Conservation (phyloP, 2,329 filamentous ascomycete species). For the Colletotrichum salicis region DNA sequence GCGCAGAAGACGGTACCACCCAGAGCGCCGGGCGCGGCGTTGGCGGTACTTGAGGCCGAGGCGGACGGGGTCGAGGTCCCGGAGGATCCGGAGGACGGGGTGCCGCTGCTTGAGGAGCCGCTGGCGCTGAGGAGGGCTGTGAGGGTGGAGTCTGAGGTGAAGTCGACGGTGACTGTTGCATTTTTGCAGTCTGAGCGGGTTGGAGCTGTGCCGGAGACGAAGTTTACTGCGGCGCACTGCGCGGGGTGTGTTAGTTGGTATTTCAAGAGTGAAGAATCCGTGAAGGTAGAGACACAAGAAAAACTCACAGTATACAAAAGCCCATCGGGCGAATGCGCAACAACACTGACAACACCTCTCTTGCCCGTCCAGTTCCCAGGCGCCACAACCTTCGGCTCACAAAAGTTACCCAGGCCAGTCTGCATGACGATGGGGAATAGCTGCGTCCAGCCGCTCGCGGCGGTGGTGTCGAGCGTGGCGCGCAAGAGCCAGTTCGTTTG, state of each 20-base stretch:
- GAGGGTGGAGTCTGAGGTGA: slow-evolving; percentile 47
- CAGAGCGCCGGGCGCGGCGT: slow-evolving; percentile 5
- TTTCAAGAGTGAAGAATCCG: too few species aligned
- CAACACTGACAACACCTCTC: slow-evolving; percentile 65
- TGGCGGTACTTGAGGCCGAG: slow-evolving; percentile 1
- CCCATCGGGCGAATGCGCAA: slow-evolving; percentile 64
- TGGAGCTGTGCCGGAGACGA: slow-evolving; percentile 56
- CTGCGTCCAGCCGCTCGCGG: slow-evolving; percentile 63
- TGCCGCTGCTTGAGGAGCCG: neutral
- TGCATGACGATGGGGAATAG: slow-evolving; percentile 65
- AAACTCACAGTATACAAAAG: slow-evolving; percentile 64
- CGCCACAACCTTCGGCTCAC: slow-evolving; percentile 59
- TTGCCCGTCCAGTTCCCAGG: slow-evolving; percentile 61
- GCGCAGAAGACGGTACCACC: neutral
- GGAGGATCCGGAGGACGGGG: slow-evolving; percentile 2
- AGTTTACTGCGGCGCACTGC: slow-evolving; percentile 66
- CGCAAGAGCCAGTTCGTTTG: slow-evolving; percentile 68
- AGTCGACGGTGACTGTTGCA: slow-evolving; percentile 41
- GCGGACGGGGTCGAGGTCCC: neutral
- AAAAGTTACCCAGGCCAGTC: slow-evolving; percentile 65
- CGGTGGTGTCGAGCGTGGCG: slow-evolving; percentile 62
- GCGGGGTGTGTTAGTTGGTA: neutral
- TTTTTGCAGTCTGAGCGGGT: slow-evolving; percentile 49
- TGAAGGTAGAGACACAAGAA: neutral
- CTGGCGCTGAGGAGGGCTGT: slow-evolving; percentile 45